phyloP scores from a whole-genome alignment of 768 basidiomycete genomes.

The Mycena vitilis region DNA sequence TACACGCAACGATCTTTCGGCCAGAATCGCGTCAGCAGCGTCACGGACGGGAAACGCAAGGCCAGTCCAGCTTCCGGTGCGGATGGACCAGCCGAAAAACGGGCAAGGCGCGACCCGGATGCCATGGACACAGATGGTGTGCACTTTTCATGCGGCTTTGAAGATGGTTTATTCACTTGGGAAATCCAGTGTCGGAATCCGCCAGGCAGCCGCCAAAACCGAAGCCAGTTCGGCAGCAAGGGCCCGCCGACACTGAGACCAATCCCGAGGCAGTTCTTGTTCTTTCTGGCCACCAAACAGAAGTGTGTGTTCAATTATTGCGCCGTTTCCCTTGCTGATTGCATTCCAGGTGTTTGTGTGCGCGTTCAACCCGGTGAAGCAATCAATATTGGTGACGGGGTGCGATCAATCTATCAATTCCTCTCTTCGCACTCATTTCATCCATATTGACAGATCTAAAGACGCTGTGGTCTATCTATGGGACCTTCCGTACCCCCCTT shows the following conservation, averaged over 20 bases:
- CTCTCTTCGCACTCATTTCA: background rate
- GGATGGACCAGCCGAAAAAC: conserved; percentile 72
- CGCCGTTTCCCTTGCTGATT: conserved; percentile 12
- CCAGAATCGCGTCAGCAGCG: conserved; percentile 7
- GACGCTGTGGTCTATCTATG: conserved; percentile 82
- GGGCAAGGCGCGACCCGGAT: conserved; percentile 63
- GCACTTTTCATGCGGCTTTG: conserved; percentile 42
- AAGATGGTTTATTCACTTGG: conserved; percentile 22
- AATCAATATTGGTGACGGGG: conserved; percentile 79
- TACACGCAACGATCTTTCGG: conserved; percentile 21
- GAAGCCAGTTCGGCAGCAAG: conserved; percentile 49
- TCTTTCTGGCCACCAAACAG: conserved; percentile 70
- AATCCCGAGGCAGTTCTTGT: conserved; percentile 58
- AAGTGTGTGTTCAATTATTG: conserved; percentile 50
- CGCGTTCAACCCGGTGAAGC: conserved; percentile 77
- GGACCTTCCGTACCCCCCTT: conserved; percentile 64
- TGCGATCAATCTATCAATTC: conserved; percentile 46
- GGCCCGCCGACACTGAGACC: conserved; percentile 56
- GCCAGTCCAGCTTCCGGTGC: conserved; percentile 48
- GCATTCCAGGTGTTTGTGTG: conserved; percentile 78
- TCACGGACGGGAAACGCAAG: conserved; percentile 59
- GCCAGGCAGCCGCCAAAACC: conserved; percentile 45
- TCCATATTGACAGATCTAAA: conserved; percentile 65
- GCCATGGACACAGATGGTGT: conserved; percentile 60
- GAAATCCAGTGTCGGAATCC: conserved; percentile 28